Percentiles rank a stretch among this genome's conserved stretches.
Conservation (phyloP, 1,139 yeast species). For the Debaryomycetaceae sp. region DNA sequence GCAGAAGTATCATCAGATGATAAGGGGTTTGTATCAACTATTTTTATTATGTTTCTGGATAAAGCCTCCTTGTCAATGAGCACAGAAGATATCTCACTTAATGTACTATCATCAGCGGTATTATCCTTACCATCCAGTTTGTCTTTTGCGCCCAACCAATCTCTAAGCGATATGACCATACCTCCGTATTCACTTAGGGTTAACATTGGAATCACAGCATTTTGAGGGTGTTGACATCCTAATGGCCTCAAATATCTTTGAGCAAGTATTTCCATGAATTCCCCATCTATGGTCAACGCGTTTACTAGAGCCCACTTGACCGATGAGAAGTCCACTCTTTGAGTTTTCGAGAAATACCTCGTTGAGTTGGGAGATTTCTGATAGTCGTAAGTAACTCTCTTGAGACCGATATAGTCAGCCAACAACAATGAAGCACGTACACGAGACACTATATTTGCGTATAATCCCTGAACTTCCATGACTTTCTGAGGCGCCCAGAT, state of each 20-base stretch:
- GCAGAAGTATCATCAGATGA: slow-evolving; percentile 50
- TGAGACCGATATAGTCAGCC: slow-evolving; percentile 87
- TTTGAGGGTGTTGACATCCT: slow-evolving; percentile 76
- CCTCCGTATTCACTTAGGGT: slow-evolving; percentile 95
- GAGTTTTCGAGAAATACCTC: slow-evolving; percentile 72
- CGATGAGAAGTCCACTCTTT: slow-evolving; percentile 72
- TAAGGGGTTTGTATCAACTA: slow-evolving; percentile 60
- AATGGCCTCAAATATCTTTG: slow-evolving; percentile 89
- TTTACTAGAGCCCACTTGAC: slow-evolving; percentile 89
- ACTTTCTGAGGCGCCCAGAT: slow-evolving; percentile 77
- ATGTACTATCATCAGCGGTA: slow-evolving; percentile 30
- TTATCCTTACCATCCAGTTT: slow-evolving; percentile 41
- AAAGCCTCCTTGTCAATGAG: slow-evolving; percentile 78
- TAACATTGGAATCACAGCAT: slow-evolving; percentile 84
- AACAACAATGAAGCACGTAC: slow-evolving; percentile 70
- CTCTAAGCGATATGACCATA: slow-evolving; percentile 86
- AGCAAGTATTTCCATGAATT: slow-evolving; percentile 84
- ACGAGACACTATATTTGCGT: slow-evolving; percentile 74
- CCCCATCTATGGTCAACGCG: slow-evolving; percentile 91
- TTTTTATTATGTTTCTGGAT: slow-evolving; percentile 71
- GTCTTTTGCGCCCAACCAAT: slow-evolving; percentile 77
- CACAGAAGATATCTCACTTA: slow-evolving; percentile 61
- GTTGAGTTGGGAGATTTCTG: slow-evolving; percentile 88
- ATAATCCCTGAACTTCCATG: slow-evolving; percentile 80
- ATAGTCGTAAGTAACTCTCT: slow-evolving; percentile 89